These are phyloP conservation scores for Lunasporangiospora selenospora DNA, from an alignment of 192 early-diverging fungal genomes.

Conservation along the genomic window DNA sequence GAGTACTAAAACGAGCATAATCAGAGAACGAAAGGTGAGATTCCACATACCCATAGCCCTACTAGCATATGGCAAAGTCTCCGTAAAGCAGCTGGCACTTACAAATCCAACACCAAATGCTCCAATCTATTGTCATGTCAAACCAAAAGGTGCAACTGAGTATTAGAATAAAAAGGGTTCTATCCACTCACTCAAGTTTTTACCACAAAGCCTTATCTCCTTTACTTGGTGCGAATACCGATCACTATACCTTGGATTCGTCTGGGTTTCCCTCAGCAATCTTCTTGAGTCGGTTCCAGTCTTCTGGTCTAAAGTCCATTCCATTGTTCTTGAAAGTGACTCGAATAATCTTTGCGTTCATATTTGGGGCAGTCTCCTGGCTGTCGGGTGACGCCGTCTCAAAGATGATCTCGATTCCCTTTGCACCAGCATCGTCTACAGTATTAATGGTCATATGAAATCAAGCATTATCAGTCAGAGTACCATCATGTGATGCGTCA, in stretches of 20 bases:
- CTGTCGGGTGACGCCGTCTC: constrained; percentile 50
- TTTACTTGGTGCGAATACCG: no score
- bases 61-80: no score
- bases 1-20: constrained; percentile 76
- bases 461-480: not conserved
- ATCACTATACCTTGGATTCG: constrained; percentile 52
- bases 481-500: no score
- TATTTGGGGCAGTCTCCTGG: constrained; percentile 42
- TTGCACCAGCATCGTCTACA: constrained; percentile 78
- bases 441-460: constrained; percentile 19
- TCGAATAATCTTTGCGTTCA: constrained; percentile 51
- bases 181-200: no score
- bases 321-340: constrained; percentile 86
- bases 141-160: constrained; percentile 1
- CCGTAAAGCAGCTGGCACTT: constrained; percentile 6
- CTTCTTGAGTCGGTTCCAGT: constrained; percentile 81
- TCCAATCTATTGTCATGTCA: constrained; percentile 21
- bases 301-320: constrained; percentile 76
- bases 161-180: no score
- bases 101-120: constrained; percentile 41
- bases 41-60: not conserved
- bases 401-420: constrained; percentile 65
- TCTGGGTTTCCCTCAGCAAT: constrained; percentile 96
- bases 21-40: not conserved
- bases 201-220: no score